Base-by-base conservation (phyloP, 2,329 filamentous ascomycete genomes). In the Calonectria montana region DNA sequence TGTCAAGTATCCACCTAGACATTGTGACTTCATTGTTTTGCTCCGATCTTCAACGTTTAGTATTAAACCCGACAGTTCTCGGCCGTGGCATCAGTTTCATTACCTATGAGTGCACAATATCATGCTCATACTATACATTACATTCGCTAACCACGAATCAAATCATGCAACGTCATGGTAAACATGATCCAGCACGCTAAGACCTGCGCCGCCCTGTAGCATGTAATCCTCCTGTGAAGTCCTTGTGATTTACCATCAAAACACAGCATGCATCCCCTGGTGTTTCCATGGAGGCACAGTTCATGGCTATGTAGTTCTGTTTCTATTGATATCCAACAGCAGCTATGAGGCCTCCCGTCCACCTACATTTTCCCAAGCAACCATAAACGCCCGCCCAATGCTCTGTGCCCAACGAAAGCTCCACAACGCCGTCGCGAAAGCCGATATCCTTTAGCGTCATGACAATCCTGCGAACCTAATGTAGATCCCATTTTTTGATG, bases 371-470 rank as follows among this genome's bases (percentile, higher is more conserved):
- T 65, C 50, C 37, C 47, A 70, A 67, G 70, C 57, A 27, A 70
- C 61, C 62, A 8, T 64, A 27, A 72, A 73, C 72, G 69, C 72
- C 71, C 57, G 45, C 69, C 67, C 65, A 57, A 73, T 73, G 69
- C 71, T 43, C 37, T 64, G 43, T 73, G 61, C 65, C 65, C 59
- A 69, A 66, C 65, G 31, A 68, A 62, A 69, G 48, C 65, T 72
- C 69, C 69, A 73, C 69, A 73, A 73, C 65, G 72, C 72, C 69
- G 27, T 35, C 37, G 48, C 67, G 37, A 71, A 71, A 63, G 59
- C 47, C 50, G 18, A 65, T 68, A 25, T 71, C 41, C 35, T n/a
- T 41, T 53, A 55, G 59, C 65, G 59, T 53, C 43, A 50, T 69
- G 45, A 39, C 62, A 62, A 69, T 61, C 50, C 23, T 65, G 35